Conservation (phyloP, 1,139 yeast genomes). For the Entelexis sorbosivorans region DNA sequence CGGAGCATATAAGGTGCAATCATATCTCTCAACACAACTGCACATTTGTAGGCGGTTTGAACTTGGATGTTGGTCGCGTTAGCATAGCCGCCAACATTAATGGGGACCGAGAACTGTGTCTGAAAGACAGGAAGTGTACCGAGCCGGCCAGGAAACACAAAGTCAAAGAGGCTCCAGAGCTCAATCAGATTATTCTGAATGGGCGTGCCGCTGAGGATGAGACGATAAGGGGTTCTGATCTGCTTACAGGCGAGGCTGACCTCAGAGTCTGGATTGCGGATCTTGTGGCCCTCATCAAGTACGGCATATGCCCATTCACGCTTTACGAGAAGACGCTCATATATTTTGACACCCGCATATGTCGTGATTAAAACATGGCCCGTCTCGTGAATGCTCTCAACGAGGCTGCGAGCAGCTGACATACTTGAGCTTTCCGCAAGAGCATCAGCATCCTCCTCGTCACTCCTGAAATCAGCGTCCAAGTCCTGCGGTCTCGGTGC, state of each 20-base stretch:
- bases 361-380: conserved; percentile 89
- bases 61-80: conserved; percentile 94
- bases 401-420: conserved; percentile 26
- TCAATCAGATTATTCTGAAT: conserved; percentile 87
- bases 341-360: conserved; percentile 76
- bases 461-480: conserved; percentile 26
- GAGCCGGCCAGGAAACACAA: conserved; percentile 83
- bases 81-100: conserved; percentile 96
- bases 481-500: neutral
- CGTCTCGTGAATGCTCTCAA: conserved; percentile 25
- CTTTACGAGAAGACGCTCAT: conserved; percentile 57
- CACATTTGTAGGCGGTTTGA: conserved; percentile 93
- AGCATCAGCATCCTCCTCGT: conserved; percentile 37
- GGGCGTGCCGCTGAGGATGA: conserved; percentile 90
- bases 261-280: conserved; percentile 85
- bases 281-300: conserved; percentile 92
- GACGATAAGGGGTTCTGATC: conserved; percentile 65
- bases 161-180: conserved; percentile 89
- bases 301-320: conserved; percentile 82
- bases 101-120: conserved; percentile 82
- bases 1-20: conserved; percentile 82
- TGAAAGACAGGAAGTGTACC: conserved; percentile 95
- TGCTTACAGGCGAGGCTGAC: conserved; percentile 79
- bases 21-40: conserved; percentile 75
- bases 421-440: conserved; percentile 13